phyloP scores from a whole-genome alignment of 768 basidiomycete species.

The Trametes cingulata region DNA sequence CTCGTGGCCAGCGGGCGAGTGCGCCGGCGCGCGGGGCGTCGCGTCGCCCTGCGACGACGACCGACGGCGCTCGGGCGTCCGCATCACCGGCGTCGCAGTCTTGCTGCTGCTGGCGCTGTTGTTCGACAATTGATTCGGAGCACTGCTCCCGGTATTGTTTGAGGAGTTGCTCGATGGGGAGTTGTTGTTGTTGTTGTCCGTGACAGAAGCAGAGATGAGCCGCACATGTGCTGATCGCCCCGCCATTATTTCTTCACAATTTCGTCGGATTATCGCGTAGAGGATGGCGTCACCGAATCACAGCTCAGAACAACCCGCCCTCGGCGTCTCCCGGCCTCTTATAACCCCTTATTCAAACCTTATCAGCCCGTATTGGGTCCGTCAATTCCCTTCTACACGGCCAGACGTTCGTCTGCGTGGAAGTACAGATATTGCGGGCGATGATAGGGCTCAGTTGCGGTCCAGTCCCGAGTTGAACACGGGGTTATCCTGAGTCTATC shows the following conservation, averaged over 20 bases:
- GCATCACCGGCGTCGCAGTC: neutral
- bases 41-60: constrained; percentile 22
- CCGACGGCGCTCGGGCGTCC: constrained; percentile 11
- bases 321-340: too few relatives aligned
- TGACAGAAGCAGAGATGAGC: neutral
- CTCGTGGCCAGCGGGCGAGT: neutral
- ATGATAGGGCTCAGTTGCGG: too few relatives aligned
- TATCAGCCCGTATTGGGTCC: too few relatives aligned
- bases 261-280: neutral
- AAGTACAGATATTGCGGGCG: too few relatives aligned
- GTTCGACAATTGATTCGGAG: too few relatives aligned
- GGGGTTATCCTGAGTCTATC: too few relatives aligned
- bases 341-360: too few relatives aligned
- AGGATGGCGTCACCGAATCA: neutral
- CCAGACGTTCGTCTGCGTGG: too few relatives aligned
- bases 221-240: constrained; percentile 14
- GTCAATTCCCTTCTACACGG: neutral
- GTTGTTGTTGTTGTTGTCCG: neutral
- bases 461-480: too few relatives aligned
- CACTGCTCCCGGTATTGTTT: too few relatives aligned
- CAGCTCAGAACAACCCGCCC: too few relatives aligned
- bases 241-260: neutral
- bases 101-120: neutral
- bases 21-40: constrained; percentile 12
- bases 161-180: too few relatives aligned